Evolutionary conservation across 1,139 yeast species (phyloP).

Genomic region (Ogataea hybrid): DNA sequence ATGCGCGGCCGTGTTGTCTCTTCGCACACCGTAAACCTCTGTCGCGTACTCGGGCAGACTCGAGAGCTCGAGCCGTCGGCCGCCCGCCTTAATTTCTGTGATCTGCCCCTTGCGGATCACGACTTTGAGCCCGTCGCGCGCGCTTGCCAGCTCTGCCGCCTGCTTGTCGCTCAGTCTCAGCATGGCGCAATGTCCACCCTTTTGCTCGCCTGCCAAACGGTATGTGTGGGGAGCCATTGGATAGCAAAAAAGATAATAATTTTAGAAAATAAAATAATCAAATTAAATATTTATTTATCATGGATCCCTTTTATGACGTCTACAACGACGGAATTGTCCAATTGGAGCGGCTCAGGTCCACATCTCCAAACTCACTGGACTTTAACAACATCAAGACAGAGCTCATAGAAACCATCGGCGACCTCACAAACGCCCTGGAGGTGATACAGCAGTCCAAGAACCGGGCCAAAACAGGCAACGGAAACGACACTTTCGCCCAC

Average conservation of each 20-base stretch:
- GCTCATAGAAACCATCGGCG: conserved; percentile 71
- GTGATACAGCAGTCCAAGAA: conserved; percentile 41
- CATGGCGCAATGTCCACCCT: neutral
- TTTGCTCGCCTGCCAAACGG: conserved; percentile 3
- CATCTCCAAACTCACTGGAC: conserved; percentile 42
- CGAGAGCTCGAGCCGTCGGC: conserved; percentile 9
- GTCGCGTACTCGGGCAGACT: conserved; percentile 18
- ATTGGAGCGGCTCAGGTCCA: conserved; percentile 48
- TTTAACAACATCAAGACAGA: conserved; percentile 68
- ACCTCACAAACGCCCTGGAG: conserved; percentile 65
- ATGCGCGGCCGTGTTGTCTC: conserved; percentile 6
- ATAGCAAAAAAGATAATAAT: neutral
- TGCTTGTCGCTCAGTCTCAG: conserved; percentile 5
- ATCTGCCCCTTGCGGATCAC: conserved; percentile 28
- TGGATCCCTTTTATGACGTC: conserved; percentile 90
- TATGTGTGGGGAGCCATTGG: neutral
- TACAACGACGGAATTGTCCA: conserved; percentile 74
- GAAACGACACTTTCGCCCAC: conserved; percentile 49
- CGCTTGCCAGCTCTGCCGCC: neutral
- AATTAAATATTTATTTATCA: conserved; percentile 23
- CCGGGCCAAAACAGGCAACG: conserved; percentile 48
- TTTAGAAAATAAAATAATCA: neutral
- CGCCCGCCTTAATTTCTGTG: conserved; percentile 14
- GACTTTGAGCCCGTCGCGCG: conserved; percentile 15
- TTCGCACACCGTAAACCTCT: conserved; percentile 14